Conservation (phyloP, 225 moss, liverwort and hornwort genomes). For the Marchantia polymorpha region DNA sequence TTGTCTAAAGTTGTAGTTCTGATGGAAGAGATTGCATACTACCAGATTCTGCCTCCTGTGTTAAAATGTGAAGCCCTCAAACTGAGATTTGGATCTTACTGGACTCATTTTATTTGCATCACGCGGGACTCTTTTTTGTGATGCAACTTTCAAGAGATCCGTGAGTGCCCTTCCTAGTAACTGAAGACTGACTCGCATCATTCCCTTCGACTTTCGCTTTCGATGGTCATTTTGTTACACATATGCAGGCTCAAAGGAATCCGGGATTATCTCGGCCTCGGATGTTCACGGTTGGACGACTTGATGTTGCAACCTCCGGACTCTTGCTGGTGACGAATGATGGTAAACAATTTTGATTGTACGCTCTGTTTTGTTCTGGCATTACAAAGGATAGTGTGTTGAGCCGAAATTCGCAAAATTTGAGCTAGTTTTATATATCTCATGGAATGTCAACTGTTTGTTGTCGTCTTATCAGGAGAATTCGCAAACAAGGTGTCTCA, state of each 20-base stretch:
- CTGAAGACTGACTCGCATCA: background rate
- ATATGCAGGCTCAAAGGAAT: slow-evolving; percentile 71
- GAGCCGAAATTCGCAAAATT: background rate
- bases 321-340: slow-evolving; percentile 90
- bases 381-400: no score
- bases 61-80: background rate
- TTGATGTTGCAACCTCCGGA: slow-evolving; percentile 96
- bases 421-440: background rate
- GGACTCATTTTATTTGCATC: no score
- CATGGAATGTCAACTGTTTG: background rate
- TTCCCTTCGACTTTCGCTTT: background rate
- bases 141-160: no score
- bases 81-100: background rate
- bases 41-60: background rate
- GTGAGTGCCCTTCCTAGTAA: background rate
- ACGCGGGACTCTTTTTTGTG: no score
- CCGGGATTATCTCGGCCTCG: slow-evolving; percentile 72
- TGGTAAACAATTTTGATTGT: slow-evolving; percentile 39
- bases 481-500: slow-evolving; percentile 94
- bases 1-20: background rate
- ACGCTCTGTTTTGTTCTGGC: background rate
- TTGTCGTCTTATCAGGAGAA: slow-evolving; percentile 57
- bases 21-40: background rate
- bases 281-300: slow-evolving; percentile 92
- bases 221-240: background rate